Base-by-base conservation (phyloP, 805 yeast species). In the Middelhovenomyces tepae region DNA sequence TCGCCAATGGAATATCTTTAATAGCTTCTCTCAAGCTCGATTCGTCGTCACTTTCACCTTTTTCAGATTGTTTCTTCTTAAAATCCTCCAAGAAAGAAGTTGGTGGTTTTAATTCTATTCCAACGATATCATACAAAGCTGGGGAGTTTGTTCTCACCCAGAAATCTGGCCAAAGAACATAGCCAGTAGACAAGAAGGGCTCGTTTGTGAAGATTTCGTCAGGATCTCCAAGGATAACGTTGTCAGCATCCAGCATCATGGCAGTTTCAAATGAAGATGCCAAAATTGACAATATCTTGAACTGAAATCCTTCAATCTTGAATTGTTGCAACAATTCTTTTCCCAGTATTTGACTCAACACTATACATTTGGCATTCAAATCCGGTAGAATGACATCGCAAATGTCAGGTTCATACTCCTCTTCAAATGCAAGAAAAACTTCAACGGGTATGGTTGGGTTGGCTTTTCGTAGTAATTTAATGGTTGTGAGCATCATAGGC, bases 141-240 rank as follows among this genome's bases (percentile, higher is more conserved):
- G 94, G 94, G 1, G 82, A 71, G 1, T 87, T 81, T 5, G 87
- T 75, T 43, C 94, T 67, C 54, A 78, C 71, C 94, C 94, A 84
- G 54, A 76, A 84, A 56, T 84, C 95, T 1, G 94, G 93, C 89
- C 93, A 84, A 16, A 75, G 53, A 16, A 76, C 57, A 52, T 73
- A 56, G 37, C 77, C 73, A 38, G 63, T 57, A 8, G 64, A 52
- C 11, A 48, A 41, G 56, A 70, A 83, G 1, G 83, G 75, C 28
- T 74, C 73, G 8, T 68, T 55, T 3, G 58, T 59, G 51, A 84
- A 79, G 15, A 82, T 50, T 13, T 54, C 51, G 43, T 75, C 81
- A 2, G 89, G 78, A 8, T 75, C 66, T 45, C 65, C 67, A 2
- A 78, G 70, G 0, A 93, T 86, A 39, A 76, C 67, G 43, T 79